Evolutionary conservation across 495 filamentous ascomycete species (phyloP).

Genomic region (Friedmanniomyces endolithicus): DNA sequence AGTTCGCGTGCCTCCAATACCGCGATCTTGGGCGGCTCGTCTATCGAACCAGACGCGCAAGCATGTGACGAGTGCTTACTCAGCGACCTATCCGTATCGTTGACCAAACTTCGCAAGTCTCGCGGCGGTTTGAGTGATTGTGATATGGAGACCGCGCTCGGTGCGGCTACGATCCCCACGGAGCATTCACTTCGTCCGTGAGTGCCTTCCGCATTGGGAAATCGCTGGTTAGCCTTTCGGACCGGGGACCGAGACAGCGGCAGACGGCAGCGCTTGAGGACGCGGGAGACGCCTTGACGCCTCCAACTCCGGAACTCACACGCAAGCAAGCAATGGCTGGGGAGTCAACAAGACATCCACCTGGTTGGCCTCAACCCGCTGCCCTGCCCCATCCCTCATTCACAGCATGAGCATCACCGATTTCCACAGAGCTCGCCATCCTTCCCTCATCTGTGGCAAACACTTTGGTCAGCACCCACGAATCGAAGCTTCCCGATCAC

Average conservation of each 20-base stretch:
- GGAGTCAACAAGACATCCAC: not conserved
- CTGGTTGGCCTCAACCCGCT: too few species aligned
- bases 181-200: too few species aligned
- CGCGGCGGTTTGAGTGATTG: too few species aligned
- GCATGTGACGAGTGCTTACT: not conserved
- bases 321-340: not conserved
- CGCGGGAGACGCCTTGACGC: too few species aligned
- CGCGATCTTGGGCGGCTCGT: not conserved
- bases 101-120: not conserved
- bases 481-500: not conserved
- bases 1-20: not conserved
- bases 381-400: not conserved
- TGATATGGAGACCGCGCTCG: too few species aligned
- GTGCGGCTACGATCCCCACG: too few species aligned
- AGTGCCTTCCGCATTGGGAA: too few species aligned
- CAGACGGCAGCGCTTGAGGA: too few species aligned
- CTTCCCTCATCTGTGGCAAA: not conserved
- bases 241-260: too few species aligned
- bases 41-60: not conserved
- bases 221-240: too few species aligned
- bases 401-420: not conserved
- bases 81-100: not conserved
- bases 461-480: not conserved
- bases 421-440: not conserved
- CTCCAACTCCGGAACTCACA: too few species aligned